phyloP scores from a whole-genome alignment of 495 filamentous ascomycete species.

The Cercophora scortea region DNA sequence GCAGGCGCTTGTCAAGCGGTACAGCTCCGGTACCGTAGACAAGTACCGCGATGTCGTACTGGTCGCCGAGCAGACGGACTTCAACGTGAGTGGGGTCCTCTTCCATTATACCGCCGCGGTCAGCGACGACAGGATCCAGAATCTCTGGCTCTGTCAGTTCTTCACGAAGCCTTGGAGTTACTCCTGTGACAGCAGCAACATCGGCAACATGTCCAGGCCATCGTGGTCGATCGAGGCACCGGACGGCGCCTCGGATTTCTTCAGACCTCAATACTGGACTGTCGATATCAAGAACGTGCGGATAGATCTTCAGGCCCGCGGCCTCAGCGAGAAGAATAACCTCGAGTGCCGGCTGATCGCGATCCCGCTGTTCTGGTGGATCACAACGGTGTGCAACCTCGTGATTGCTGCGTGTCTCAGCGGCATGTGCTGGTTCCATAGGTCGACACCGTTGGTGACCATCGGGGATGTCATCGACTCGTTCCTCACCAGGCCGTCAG shows the following conservation, averaged over 20 bases:
- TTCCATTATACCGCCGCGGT: not conserved
- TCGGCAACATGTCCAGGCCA: too few species aligned
- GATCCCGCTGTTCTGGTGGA: conserved; percentile 1
- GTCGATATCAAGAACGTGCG: not conserved
- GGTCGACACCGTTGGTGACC: conserved; percentile 2
- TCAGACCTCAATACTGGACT: not conserved
- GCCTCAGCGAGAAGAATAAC: not conserved
- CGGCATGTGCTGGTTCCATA: not conserved
- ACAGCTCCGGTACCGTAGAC: not conserved
- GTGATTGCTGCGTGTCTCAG: not conserved
- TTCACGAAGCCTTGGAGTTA: too few species aligned
- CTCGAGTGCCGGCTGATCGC: not conserved
- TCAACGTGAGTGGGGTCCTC: not conserved
- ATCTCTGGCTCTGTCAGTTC: too few species aligned
- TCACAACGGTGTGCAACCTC: not conserved
- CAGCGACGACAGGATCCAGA: not conserved
- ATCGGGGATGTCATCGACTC: conserved; percentile 21
- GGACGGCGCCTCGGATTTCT: not conserved
- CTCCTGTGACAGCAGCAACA: too few species aligned
- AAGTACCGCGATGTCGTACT: not conserved
- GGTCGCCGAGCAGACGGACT: not conserved
- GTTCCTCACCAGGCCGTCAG: conserved; percentile 12
- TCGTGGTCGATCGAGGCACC: too few species aligned
- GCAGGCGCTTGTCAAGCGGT: not conserved
- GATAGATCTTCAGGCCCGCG: not conserved